Base-by-base conservation (phyloP, 805 yeast genomes). In the Metschnikowia colocasiae region DNA sequence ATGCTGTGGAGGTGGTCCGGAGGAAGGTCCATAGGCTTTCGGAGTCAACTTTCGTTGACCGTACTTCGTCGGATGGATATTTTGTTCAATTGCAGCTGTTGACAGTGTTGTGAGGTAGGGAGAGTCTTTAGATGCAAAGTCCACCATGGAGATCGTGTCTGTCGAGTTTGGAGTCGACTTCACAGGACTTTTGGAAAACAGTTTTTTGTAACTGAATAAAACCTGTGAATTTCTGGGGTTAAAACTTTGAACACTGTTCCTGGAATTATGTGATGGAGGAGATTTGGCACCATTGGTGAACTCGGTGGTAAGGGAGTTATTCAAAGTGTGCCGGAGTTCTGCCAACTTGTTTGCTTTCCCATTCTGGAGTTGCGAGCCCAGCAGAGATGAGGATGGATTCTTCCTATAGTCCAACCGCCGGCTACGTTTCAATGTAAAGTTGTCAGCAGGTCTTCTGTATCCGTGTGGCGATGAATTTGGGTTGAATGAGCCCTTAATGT, bases 401-500 rank as follows among this genome's bases (percentile, higher is more conserved):
- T 71, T 71, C 25, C 72, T 54, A 55, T 71, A 71, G 50, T 70
- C 74, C 2, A 67, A 61, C 39, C 77, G 59, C 48, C 76, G 66
- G 46, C 71, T 63, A 47, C 77, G 56, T 35, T 63, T 62, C 48
- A 71, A 59, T 2, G 71, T 54, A 53, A 68, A 64, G 36, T 59
- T 63, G 4, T 54, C 52, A 30, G 37, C n/a, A 13, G 46, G 40
- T 41, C 35, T 37, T 38, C 18, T 18, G 16, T 10, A 29, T 23
- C 19, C 40, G 31, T 23, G 20, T 15, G 27, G 38, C 12, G 16
- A 34, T 8, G 38, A 9, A 20, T 15, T 36, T 15, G 16, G 31
- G 39, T 31, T 37, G 29, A 13, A 25, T 15, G 40, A 36, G 30
- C 40, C 40, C 8, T 15, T 36, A 7, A 15, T 15, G n/a, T 41